These are phyloP conservation scores for Hansenula sp. DNA, from an alignment of 1,139 yeast genomes.

Conservation along the genomic window DNA sequence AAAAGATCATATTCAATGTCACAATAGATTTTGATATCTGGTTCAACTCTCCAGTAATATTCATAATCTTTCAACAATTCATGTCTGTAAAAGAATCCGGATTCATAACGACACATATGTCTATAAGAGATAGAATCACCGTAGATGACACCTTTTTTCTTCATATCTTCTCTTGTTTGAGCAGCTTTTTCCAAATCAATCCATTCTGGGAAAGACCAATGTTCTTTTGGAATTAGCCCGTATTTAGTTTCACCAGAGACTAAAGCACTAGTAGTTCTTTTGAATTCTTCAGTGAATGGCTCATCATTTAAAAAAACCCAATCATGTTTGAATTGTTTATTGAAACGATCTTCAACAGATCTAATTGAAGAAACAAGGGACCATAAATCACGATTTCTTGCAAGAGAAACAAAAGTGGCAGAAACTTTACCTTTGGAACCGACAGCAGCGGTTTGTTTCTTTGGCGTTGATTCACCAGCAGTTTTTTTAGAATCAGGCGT, in stretches of 20 bases:
- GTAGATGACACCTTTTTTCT: constrained; percentile 43
- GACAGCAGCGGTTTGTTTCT: neutral
- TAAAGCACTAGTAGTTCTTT: constrained; percentile 33
- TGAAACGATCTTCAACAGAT: constrained; percentile 68
- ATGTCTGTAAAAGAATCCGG: constrained; percentile 84
- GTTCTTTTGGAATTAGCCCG: constrained; percentile 42
- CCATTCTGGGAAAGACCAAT: constrained; percentile 53
- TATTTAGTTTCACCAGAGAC: constrained; percentile 45
- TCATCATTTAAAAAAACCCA: constrained; percentile 68
- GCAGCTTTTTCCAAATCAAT: constrained; percentile 56
- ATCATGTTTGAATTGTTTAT: constrained; percentile 56
- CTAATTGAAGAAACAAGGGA: constrained; percentile 56
- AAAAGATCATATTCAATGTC: constrained; percentile 81
- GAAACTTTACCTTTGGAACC: constrained; percentile 32
- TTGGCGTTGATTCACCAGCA: neutral
- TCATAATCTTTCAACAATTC: constrained; percentile 67
- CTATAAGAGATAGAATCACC: constrained; percentile 63
- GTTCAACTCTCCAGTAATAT: constrained; percentile 93
- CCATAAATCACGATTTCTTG: constrained; percentile 63
- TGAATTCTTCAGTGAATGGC: constrained; percentile 44
- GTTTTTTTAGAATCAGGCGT: neutral
- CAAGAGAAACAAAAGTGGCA: constrained; percentile 71
- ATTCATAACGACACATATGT: constrained; percentile 87
- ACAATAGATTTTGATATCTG: constrained; percentile 72
- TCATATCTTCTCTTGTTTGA: constrained; percentile 42